These are phyloP conservation scores for Xylariaceae sp. DNA, from an alignment of 2,329 filamentous ascomycete genomes.

Conservation along the genomic window DNA sequence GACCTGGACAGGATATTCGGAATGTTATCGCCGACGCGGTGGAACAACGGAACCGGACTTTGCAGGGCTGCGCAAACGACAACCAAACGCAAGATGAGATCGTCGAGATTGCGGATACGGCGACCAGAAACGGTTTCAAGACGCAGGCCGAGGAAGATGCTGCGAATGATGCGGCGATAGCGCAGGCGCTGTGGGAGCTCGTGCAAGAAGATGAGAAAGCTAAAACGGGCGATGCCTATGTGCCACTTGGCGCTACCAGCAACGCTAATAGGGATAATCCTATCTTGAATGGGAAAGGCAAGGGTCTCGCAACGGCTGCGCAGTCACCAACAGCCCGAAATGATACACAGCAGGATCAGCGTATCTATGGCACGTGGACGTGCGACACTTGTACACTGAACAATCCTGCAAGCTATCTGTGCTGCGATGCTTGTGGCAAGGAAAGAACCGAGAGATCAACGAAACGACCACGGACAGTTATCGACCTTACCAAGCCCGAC, in stretches of 20 bases:
- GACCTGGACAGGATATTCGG: constrained; percentile 70
- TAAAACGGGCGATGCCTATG: constrained; percentile 61
- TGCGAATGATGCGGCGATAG: constrained; percentile 85
- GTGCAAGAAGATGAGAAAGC: constrained; percentile 76
- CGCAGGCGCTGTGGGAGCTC: constrained; percentile 83
- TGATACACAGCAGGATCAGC: constrained; percentile 9
- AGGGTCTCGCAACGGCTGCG: constrained; percentile 48
- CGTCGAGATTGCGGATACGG: constrained; percentile 65
- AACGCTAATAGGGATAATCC: not conserved
- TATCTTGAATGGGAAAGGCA: constrained; percentile 47
- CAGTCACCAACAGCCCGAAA: constrained; percentile 16
- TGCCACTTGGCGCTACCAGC: constrained; percentile 50
- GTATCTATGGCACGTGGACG: constrained; percentile 49
- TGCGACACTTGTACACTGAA: constrained; percentile 63
- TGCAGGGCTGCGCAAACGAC: constrained; percentile 77
- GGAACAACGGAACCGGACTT: constrained; percentile 68
- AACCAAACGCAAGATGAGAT: constrained; percentile 71
- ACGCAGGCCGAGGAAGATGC: constrained; percentile 88
- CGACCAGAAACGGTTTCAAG: constrained; percentile 74
- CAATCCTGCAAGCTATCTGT: constrained; percentile 57
- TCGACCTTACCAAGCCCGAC: constrained; percentile 34
- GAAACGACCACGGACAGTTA: constrained; percentile 32
- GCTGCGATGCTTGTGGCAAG: constrained; percentile 62
- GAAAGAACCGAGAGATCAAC: constrained; percentile 44
- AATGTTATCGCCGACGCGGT: constrained; percentile 74